Conservation (phyloP, 2,329 filamentous ascomycete genomes). For the Stachybotrys elegans region DNA sequence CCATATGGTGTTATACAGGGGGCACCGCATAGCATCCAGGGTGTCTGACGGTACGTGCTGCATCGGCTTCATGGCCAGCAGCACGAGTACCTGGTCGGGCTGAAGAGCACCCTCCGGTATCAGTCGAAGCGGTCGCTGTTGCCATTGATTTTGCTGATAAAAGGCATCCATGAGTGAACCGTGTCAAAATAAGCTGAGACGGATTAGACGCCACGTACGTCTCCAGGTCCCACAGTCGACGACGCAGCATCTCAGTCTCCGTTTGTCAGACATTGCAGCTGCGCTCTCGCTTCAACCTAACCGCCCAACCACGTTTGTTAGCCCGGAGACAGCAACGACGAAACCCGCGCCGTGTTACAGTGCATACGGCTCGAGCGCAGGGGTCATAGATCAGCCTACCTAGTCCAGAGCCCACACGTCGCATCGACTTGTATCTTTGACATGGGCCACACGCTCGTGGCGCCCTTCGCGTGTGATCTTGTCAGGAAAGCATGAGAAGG, state of each 20-base stretch:
- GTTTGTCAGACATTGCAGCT: constrained; percentile 5
- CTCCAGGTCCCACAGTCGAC: constrained; percentile 8
- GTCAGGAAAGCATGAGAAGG: no score
- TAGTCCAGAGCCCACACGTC: constrained; percentile 10
- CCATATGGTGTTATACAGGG: constrained; percentile 9
- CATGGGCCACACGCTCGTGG: constrained; percentile 8
- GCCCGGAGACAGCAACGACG: no score
- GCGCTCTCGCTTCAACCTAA: constrained; percentile 5
- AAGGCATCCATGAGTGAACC: constrained; percentile 10
- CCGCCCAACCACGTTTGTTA: background rate
- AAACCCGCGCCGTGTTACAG: no score
- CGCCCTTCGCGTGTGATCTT: no score
- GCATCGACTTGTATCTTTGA: constrained; percentile 11
- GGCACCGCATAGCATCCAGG: constrained; percentile 6
- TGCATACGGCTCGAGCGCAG: no score
- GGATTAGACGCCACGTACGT: constrained; percentile 5
- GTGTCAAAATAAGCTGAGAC: constrained; percentile 9
- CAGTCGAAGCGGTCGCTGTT: background rate
- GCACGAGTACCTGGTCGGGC: constrained; percentile 11
- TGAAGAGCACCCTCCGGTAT: background rate
- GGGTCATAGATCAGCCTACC: no score
- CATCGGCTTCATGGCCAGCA: constrained; percentile 19
- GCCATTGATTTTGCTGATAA: constrained; percentile 7
- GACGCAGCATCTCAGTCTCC: constrained; percentile 5
- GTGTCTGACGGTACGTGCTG: constrained; percentile 7